Base-by-base conservation (phyloP, 2,329 filamentous ascomycete species). In the Gremmenia infestans region DNA sequence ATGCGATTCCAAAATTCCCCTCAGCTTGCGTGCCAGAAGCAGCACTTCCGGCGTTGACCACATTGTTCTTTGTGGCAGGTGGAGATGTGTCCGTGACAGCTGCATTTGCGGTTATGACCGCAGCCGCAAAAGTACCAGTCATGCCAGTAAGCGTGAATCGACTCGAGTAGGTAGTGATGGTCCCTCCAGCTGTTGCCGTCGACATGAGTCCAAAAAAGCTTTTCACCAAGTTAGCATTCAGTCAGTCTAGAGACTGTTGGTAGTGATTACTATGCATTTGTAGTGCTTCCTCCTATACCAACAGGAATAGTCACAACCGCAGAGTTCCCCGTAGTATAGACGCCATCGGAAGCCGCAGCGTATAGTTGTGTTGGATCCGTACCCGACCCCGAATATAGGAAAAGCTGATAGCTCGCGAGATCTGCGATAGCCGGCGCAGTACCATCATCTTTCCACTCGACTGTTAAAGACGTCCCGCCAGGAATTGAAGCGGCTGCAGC, bases 91-190 rank as follows among this genome's bases (percentile, higher is more conserved):
- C 72, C 4, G 68, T 67, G 5, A 74, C 62, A 8, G 68, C 67
- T 36, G 65, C 63, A 25, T 72, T 66, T 15, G 68, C 73, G 19
- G 64, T 56, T 23, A 65, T 62, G 48, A 80, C 70, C 39, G 65
- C 66, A 1, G 74, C 57, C 1, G 77, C 71, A 64, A 86, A 86
- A 4, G 72, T 72, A 39, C 85, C 85, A 2, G 78, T 84, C 85
- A 88, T 87, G 62, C 77, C 78, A 11, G 74, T 75, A 52, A 88
- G 72, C n/a, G 80, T 78, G 71, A 89, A 89, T 59, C 85, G 83
- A 50, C 73, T 64, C 11, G 84, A 87, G 67, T 78, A 87, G 64
- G 81, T 83, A 54, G 77, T 79, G 19, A 83, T 73, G 4, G 76
- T 78, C 35, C 79, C 79, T 39, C 81, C 79, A n/a, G 76, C 75